Conservation (phyloP, 345 rosid genomes). For the Boechera divaricarpa region DNA sequence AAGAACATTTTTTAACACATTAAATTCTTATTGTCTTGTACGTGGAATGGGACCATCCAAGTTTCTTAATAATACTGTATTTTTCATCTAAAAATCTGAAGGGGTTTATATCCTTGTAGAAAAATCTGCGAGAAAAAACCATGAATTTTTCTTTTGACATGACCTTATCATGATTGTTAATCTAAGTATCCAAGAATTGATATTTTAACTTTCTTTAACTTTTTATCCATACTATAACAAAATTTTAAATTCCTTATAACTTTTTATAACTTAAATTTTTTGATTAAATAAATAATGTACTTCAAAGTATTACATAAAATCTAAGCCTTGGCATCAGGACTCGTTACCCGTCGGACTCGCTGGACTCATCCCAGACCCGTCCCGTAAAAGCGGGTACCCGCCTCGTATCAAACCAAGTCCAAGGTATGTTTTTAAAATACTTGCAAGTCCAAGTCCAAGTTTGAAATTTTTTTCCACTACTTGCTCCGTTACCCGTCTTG, state of each 20-base stretch:
- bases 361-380: too few relatives aligned
- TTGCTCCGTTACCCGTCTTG: too few relatives aligned
- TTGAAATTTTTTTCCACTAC: too few relatives aligned
- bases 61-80: neutral
- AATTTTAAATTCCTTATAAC: neutral
- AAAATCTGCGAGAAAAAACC: neutral
- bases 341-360: too few relatives aligned
- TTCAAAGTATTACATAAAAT: neutral
- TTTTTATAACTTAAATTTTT: neutral
- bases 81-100: neutral
- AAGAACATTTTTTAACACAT: slow-evolving; percentile 26
- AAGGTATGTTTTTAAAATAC: too few relatives aligned
- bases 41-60: slow-evolving; percentile 33
- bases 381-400: too few relatives aligned
- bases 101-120: neutral
- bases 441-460: too few relatives aligned
- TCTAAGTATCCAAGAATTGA: slow-evolving; percentile 9
- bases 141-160: neutral
- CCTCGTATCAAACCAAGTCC: too few relatives aligned
- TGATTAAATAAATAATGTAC: neutral
- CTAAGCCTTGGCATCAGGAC: too few relatives aligned
- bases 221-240: neutral
- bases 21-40: slow-evolving; percentile 38
- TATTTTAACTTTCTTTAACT: neutral
- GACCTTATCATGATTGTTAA: slow-evolving; percentile 2